These are phyloP conservation scores for Phaffomyces antillensis DNA, from an alignment of 805 yeast species.

Conservation along the genomic window DNA sequence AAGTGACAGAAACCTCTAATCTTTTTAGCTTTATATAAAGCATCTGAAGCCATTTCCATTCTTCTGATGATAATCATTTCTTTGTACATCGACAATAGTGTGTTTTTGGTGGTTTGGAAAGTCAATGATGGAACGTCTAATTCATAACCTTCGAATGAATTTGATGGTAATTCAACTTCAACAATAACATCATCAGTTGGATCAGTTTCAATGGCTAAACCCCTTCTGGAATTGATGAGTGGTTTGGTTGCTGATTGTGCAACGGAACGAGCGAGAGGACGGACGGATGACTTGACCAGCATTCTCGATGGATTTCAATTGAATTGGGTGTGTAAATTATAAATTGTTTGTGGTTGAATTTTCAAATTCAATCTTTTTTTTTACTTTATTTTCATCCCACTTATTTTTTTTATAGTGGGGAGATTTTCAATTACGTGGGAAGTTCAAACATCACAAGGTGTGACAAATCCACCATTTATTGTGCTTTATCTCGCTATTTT, in stretches of 20 bases:
- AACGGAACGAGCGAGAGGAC: slow-evolving; percentile 8
- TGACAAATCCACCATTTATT: too few species aligned
- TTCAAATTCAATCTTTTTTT: too few species aligned
- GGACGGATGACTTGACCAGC: slow-evolving; percentile 13
- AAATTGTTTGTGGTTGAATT: not conserved
- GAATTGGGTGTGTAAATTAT: not conserved
- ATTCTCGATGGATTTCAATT: not conserved
- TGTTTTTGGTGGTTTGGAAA: slow-evolving; percentile 74
- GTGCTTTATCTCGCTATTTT: too few species aligned
- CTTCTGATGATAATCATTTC: slow-evolving; percentile 92
- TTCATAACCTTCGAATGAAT: slow-evolving; percentile 81
- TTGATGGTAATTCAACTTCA: slow-evolving; percentile 62
- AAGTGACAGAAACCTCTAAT: slow-evolving; percentile 98
- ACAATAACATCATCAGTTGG: slow-evolving; percentile 23
- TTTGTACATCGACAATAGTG: slow-evolving; percentile 87
- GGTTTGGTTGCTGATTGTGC: slow-evolving; percentile 6
- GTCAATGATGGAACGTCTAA: slow-evolving; percentile 64
- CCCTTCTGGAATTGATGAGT: slow-evolving; percentile 15
- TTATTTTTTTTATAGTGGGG: not conserved
- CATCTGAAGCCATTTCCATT: slow-evolving; percentile 99
- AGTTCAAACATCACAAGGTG: slow-evolving; percentile 1
- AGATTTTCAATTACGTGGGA: slow-evolving; percentile 1
- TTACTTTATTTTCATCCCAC: not conserved
- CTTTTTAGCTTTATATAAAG: slow-evolving; percentile 95
- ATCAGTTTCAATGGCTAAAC: slow-evolving; percentile 21